Evolutionary conservation across 2,329 filamentous ascomycete genomes (phyloP).

Genomic region (Fusarium verrucosum): DNA sequence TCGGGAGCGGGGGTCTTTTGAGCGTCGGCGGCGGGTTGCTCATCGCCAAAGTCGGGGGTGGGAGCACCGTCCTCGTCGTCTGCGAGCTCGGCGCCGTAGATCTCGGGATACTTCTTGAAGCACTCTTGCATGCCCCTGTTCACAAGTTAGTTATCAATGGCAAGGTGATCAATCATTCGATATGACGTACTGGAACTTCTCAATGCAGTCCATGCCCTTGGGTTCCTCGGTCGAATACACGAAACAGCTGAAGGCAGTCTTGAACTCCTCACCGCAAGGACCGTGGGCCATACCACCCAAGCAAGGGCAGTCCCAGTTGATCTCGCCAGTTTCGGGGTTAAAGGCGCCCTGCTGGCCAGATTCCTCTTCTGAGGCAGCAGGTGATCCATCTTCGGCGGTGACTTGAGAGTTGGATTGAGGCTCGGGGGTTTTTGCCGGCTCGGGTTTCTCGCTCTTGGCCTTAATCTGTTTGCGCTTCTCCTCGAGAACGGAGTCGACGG

Average conservation of each 20-base stretch:
- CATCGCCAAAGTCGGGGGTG: slow-evolving; percentile 43
- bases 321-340: slow-evolving; percentile 98
- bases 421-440: slow-evolving; percentile 29
- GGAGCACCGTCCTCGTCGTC: slow-evolving; percentile 69
- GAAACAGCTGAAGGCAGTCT: slow-evolving; percentile 96
- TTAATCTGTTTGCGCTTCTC: slow-evolving; percentile 65
- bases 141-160: slow-evolving; percentile 39
- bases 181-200: slow-evolving; percentile 87
- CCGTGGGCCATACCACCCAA: slow-evolving; percentile 96
- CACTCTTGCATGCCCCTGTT: slow-evolving; percentile 94
- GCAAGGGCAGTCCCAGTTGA: slow-evolving; percentile 99
- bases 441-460: slow-evolving; percentile 44
- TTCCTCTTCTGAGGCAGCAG: slow-evolving; percentile 76
- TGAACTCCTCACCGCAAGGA: slow-evolving; percentile 95
- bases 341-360: slow-evolving; percentile 90
- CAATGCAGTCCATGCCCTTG: slow-evolving; percentile 97
- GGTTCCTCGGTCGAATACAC: slow-evolving; percentile 94
- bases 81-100: slow-evolving; percentile 89
- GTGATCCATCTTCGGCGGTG: slow-evolving; percentile 50
- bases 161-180: not conserved
- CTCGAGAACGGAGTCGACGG: slow-evolving; percentile 73
- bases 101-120: slow-evolving; percentile 90
- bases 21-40: slow-evolving; percentile 36
- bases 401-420: slow-evolving; percentile 43
- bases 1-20: slow-evolving; percentile 8